Base-by-base conservation (phyloP, 164 flowering plant genomes). In the Stephania japonica region DNA sequence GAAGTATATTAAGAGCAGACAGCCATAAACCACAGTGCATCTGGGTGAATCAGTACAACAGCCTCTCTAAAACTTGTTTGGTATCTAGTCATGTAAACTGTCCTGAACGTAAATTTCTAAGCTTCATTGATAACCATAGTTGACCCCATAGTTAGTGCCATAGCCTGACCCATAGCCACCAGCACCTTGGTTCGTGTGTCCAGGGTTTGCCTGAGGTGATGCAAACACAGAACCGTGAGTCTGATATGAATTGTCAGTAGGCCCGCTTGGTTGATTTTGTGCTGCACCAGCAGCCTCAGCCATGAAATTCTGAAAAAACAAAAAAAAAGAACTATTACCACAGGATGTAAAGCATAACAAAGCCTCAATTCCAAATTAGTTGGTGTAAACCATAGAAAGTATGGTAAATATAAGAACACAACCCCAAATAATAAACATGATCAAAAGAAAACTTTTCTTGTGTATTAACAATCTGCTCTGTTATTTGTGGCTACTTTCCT, bases 241-340 rank as follows among this genome's bases (percentile, higher is more conserved):
- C 5, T 62, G 77, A 72, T 73, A 83, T 16, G 81, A 67, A 71
- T 80, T 77, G 72, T 79, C 79, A 4, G 78, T 74, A 4, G 80
- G 81, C 69, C 74, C 83, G 56, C 75, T 75, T 1, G 42, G 44
- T 42, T 70, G 70, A 72, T 81, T 83, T 75, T 73, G 85, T 11
- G 76, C 32, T 14, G 77, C 23, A 32, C 70, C 79, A 68, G 84
- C 83, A 73, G 89, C 87, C 43, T 85, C 89, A 65, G 84, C 87
- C 84, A 86, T 77, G 73, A 78, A 83, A 74, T 84, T 86, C 89
- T 86, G 86, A 78, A 75, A 43, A 18, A 67, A 32, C 2, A 56
- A 50, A 18, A 42, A 27, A 75, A 3, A 27, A 1, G 7, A 8
- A 8, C 8, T 53, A 26, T 41, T 13, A 67, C n/a, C 24, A 50